Evolutionary conservation across 129 eudicot species (phyloP), one percentile per base, ranked within the genome.

Genomic region (Flaveria sonorensis): DNA sequence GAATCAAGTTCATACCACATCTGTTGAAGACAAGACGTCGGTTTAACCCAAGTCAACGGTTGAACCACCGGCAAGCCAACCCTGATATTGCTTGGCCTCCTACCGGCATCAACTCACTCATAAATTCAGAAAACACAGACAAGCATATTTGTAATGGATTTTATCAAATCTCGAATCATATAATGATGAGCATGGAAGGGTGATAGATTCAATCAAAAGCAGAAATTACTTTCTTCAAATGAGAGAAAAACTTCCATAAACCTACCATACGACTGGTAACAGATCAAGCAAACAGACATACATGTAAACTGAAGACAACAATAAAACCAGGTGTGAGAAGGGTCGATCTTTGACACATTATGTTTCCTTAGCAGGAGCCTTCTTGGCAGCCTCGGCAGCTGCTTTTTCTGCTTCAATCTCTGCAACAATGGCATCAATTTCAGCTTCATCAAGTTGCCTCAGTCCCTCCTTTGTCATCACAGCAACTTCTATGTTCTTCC

Each of bases 371-470:
- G 98, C 66, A 8, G 85, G 97, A 23, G 81, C 92, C 86, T 90
- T 93, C 91, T 93, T 92, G 59, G 98, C 98, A 64, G 98, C 97
- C 80, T 93, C 98, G 0, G 98, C 98, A 67, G 98, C 98, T 6
- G 93, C 98, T 63, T 93, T 93, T 88, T 93, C 98, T 13, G 96
- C 96, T 83, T 93, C 98, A 62, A 90, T 93, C 79, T 88, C 98
- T 13, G 97, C 97, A 72, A 93, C 98, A 76, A 93, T 77, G 72
- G 97, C 88, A 72, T 93, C 98, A 7, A 90, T 93, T 80, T 93
- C 98, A 77, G 89, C 92, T 87, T 93, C 98, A 70, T 93, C 98
- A 30, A 93, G 98, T 79, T 93, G 98, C 50, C 78, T 57, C 59
- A 93, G 87, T 39, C 97, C 98, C 18, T 90, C 97, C 72, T 84